Evolutionary conservation across 1,139 yeast genomes (phyloP).

Genomic region (Blastobotrys proliferans): DNA sequence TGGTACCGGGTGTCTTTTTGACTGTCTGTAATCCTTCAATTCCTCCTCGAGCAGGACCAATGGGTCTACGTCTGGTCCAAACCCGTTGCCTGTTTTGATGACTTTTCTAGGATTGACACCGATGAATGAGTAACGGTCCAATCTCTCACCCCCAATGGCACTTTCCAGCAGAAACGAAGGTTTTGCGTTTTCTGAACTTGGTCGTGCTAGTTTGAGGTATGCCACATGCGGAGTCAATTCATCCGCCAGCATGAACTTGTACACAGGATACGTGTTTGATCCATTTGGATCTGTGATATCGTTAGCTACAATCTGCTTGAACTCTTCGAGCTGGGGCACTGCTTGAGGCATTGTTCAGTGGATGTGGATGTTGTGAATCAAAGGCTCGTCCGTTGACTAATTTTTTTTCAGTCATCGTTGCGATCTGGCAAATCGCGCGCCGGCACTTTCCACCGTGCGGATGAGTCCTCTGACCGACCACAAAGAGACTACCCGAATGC

Average conservation of each 20-base stretch:
- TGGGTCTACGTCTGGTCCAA: slow-evolving; percentile 70
- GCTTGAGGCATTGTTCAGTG: slow-evolving; percentile 9
- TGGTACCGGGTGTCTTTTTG: slow-evolving; percentile 58
- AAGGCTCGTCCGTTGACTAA: no score
- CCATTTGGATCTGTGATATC: slow-evolving; percentile 8
- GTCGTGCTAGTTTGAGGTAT: slow-evolving; percentile 72
- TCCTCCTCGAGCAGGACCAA: slow-evolving; percentile 69
- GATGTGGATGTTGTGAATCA: no score
- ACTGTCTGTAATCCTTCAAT: slow-evolving; percentile 58
- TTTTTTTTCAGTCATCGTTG: no score
- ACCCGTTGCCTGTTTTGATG: slow-evolving; percentile 68
- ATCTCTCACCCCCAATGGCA: slow-evolving; percentile 82
- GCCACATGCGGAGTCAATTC: slow-evolving; percentile 87
- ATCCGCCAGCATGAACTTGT: slow-evolving; percentile 67
- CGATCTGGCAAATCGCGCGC: no score
- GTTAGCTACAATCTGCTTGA: slow-evolving; percentile 11
- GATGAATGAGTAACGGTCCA: slow-evolving; percentile 85
- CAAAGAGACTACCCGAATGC: no score
- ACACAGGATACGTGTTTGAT: slow-evolving; percentile 71
- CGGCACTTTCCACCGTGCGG: no score
- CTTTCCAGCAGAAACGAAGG: slow-evolving; percentile 84
- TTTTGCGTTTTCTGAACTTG: slow-evolving; percentile 39
- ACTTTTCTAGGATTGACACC: slow-evolving; percentile 81
- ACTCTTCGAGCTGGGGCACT: slow-evolving; percentile 8
- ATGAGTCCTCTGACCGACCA: no score